Percentiles rank a stretch among this genome's conserved stretches.
These are phyloP conservation scores for Chrysophaeum taylorii DNA, from an alignment of 352 stramenopile genomes.

Conservation along the genomic window DNA sequence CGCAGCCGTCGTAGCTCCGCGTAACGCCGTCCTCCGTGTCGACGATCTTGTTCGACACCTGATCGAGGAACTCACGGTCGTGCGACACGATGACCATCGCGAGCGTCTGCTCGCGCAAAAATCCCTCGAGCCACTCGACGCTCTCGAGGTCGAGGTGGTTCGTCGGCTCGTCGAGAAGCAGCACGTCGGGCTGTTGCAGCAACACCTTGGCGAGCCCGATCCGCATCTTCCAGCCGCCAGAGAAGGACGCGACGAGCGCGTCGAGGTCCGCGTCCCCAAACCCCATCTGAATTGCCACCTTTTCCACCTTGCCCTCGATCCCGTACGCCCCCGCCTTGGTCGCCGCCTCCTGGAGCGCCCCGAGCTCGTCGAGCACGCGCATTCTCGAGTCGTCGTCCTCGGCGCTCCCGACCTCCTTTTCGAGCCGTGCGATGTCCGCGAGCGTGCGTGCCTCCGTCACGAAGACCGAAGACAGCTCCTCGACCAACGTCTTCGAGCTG, in stretches of 20 bases:
- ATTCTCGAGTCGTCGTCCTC: conserved; percentile 9
- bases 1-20: conserved; percentile 84
- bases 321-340: not conserved
- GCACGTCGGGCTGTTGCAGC: conserved; percentile 53
- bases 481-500: conserved; percentile 45
- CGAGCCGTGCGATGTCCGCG: conserved; percentile 40
- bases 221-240: conserved; percentile 72
- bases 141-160: conserved; percentile 87
- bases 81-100: conserved; percentile 97
- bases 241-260: conserved; percentile 55
- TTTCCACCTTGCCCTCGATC: not conserved
- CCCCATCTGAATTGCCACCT: conserved; percentile 9
- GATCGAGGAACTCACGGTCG: conserved; percentile 98
- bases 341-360: not conserved
- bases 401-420: conserved; percentile 36
- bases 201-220: conserved; percentile 66
- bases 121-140: conserved; percentile 95
- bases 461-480: conserved; percentile 66
- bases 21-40: conserved; percentile 88
- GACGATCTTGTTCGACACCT: conserved; percentile 93
- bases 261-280: conserved; percentile 22
- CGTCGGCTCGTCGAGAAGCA: conserved; percentile 64
- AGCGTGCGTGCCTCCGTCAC: conserved; percentile 52
- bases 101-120: conserved; percentile 86
- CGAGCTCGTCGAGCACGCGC: not conserved